Conservation (phyloP, 257 asterid genomes). For the Solanum medicagineum region DNA sequence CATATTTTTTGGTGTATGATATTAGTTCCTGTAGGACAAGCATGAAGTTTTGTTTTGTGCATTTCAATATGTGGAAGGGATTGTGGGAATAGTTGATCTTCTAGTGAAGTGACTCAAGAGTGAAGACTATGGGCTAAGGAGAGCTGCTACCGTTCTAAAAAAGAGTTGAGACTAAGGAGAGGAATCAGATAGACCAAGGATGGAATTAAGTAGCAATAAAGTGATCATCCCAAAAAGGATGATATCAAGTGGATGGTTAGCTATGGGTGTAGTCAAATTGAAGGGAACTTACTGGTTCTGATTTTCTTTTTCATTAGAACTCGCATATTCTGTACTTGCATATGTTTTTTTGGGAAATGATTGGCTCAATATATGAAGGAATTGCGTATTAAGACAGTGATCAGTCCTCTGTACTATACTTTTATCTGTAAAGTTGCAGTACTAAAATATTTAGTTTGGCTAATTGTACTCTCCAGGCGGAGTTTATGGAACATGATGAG, state of each 20-base stretch:
- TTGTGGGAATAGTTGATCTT: background rate
- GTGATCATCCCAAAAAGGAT: background rate
- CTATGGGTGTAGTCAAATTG: background rate
- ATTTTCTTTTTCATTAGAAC: background rate
- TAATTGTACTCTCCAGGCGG: conserved; percentile 47
- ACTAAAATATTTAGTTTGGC: background rate
- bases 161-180: background rate
- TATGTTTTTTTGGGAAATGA: background rate
- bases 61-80: background rate
- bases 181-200: background rate
- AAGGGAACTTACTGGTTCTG: background rate
- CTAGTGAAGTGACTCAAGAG: background rate
- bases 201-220: background rate
- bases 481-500: conserved; percentile 98
- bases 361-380: background rate
- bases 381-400: background rate
- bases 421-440: background rate
- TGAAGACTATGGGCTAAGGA: background rate
- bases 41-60: background rate
- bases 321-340: background rate
- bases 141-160: background rate
- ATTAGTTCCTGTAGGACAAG: background rate
- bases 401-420: background rate
- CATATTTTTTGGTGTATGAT: background rate
- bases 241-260: background rate